Evolutionary conservation across 139 green algal species (phyloP).

Genomic region (Penium margaritaceum): DNA sequence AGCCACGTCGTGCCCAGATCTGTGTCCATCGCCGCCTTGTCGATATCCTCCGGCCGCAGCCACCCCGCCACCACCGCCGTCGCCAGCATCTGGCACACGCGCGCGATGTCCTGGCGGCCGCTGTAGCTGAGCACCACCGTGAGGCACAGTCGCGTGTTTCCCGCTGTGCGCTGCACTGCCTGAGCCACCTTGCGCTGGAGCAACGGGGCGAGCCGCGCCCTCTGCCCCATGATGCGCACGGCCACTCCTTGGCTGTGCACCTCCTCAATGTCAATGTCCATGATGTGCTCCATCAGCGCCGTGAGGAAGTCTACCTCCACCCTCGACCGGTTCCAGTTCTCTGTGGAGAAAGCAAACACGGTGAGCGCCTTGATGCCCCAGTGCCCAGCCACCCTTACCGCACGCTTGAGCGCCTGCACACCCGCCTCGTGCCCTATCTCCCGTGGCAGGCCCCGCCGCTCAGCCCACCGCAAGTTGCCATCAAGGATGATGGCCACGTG

Average conservation of each 20-base stretch:
- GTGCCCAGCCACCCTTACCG: constrained; percentile 44
- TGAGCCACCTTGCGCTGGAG: constrained; percentile 53
- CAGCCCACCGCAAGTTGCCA: constrained; percentile 66
- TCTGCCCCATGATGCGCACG: constrained; percentile 63
- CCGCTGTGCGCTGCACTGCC: constrained; percentile 45
- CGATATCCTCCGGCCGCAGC: constrained; percentile 52
- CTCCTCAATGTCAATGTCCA: too few species aligned
- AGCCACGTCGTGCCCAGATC: constrained; percentile 32
- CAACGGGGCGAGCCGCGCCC: constrained; percentile 45
- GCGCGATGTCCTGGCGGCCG: constrained; percentile 61
- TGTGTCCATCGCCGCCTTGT: constrained; percentile 9
- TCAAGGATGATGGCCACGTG: constrained; percentile 70
- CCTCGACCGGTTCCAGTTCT: constrained; percentile 67
- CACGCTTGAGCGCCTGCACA: constrained; percentile 47
- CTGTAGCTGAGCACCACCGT: constrained; percentile 60
- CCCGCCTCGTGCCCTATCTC: constrained; percentile 56
- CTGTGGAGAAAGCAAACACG: constrained; percentile 59
- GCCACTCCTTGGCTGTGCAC: too few species aligned
- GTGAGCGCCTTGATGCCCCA: constrained; percentile 64
- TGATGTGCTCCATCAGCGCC: too few species aligned
- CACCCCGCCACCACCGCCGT: constrained; percentile 47
- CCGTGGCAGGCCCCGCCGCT: constrained; percentile 19
- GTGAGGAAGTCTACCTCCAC: too few species aligned
- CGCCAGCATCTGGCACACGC: constrained; percentile 53
- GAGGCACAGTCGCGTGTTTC: constrained; percentile 50